Conservation (phyloP, 768 basidiomycete species). For the Leccinum boreale region DNA sequence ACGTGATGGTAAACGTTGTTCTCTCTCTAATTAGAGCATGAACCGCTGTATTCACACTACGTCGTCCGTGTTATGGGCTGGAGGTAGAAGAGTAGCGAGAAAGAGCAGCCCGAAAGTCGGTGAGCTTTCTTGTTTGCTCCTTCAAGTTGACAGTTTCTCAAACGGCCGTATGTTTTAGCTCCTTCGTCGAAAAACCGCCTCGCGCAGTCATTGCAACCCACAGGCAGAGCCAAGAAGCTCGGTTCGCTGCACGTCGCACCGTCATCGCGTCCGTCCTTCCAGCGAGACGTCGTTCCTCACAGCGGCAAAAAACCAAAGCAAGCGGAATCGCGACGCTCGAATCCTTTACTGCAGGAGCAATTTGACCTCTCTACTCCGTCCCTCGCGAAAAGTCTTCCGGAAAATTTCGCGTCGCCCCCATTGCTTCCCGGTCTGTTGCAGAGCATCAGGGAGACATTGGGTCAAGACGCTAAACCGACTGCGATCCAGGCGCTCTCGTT, state of each 20-base stretch:
- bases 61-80: conserved; percentile 4
- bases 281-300: conserved; percentile 20
- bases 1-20: not conserved
- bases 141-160: not conserved
- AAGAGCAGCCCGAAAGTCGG: conserved; percentile 12
- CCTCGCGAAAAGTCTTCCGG: conserved; percentile 30
- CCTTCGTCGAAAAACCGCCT: conserved; percentile 27
- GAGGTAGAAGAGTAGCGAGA: conserved; percentile 11
- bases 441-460: conserved; percentile 57
- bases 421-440: conserved; percentile 62
- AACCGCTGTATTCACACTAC: conserved; percentile 1
- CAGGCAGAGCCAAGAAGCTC: conserved; percentile 23
- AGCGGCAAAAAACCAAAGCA: conserved; percentile 8
- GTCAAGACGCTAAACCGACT: conserved; percentile 56
- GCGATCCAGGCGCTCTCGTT: conserved; percentile 77
- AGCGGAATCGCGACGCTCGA: conserved; percentile 5
- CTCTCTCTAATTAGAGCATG: not conserved
- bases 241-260: conserved; percentile 27
- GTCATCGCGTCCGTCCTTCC: conserved; percentile 12
- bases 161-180: conserved; percentile 1
- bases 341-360: conserved; percentile 34
- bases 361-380: conserved; percentile 34
- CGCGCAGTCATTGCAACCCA: conserved; percentile 27
- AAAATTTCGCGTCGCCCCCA: conserved; percentile 61
- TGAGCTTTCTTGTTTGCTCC: conserved; percentile 5